Evolutionary conservation across 495 filamentous ascomycete species (phyloP).

Genomic region (Xylaria sp.): DNA sequence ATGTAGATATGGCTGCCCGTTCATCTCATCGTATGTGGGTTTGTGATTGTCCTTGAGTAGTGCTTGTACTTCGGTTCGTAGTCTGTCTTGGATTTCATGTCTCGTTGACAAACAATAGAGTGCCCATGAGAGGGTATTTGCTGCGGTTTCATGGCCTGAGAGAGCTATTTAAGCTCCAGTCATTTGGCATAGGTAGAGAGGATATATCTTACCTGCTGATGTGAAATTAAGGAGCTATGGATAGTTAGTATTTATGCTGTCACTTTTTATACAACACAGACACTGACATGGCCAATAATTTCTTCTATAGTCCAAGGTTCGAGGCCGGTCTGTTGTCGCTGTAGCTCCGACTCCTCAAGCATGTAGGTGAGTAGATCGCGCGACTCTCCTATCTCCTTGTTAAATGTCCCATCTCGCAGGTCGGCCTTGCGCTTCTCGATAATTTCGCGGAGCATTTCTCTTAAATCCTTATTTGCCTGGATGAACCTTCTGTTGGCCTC

Average conservation of each 20-base stretch:
- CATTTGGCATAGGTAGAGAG: background rate
- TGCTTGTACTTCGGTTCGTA: constrained; percentile 40
- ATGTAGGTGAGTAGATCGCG: constrained; percentile 38
- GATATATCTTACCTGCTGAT: constrained; percentile 8
- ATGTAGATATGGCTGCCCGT: constrained; percentile 45
- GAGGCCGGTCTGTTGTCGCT: constrained; percentile 28
- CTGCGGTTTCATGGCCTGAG: constrained; percentile 40
- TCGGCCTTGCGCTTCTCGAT: constrained; percentile 34
- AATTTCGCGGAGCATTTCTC: constrained; percentile 36
- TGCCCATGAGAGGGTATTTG: constrained; percentile 33
- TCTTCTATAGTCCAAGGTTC: constrained; percentile 37
- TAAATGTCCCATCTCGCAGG: constrained; percentile 34
- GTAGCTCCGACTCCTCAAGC: constrained; percentile 34
- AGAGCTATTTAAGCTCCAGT: background rate
- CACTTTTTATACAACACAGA: background rate
- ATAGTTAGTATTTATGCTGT: background rate
- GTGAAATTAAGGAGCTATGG: constrained; percentile 5
- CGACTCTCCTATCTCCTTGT: constrained; percentile 28
- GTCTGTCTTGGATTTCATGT: constrained; percentile 32
- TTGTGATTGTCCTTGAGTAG: constrained; percentile 25
- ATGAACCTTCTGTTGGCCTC: constrained; percentile 37
- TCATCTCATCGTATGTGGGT: constrained; percentile 47
- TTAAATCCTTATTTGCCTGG: constrained; percentile 32
- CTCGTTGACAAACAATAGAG: constrained; percentile 34
- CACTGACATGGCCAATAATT: constrained; percentile 37